phyloP scores from a whole-genome alignment of 2,329 filamentous ascomycete species.

The Ilyonectria robusta region DNA sequence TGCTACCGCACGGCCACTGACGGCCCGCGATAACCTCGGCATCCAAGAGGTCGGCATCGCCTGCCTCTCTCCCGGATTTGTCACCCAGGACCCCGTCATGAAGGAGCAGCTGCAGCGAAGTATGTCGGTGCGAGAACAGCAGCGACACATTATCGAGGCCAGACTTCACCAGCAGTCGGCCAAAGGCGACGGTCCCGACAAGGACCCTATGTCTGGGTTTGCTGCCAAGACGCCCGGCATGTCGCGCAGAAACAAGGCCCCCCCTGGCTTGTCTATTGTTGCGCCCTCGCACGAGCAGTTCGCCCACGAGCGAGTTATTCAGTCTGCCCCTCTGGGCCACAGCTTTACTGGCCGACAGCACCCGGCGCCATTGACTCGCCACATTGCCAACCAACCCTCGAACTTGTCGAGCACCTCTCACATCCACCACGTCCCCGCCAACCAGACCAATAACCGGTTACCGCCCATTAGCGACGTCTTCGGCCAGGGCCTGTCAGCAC shows the following conservation, averaged over 20 bases:
- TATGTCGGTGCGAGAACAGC: conserved; percentile 92
- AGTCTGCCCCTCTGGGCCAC: conserved; percentile 94
- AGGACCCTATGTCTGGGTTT: conserved; percentile 65
- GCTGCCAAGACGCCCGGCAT: conserved; percentile 81
- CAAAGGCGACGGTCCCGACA: conserved; percentile 77
- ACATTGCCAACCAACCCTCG: conserved; percentile 85
- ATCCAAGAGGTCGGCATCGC: conserved; percentile 96
- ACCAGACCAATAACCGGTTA: conserved; percentile 90
- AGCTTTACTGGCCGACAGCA: conserved; percentile 94
- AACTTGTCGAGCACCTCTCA: conserved; percentile 88
- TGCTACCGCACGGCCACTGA: conserved; percentile 80
- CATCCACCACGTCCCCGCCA: conserved; percentile 90
- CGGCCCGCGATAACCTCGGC: conserved; percentile 81
- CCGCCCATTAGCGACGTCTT: conserved; percentile 97
- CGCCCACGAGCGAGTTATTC: conserved; percentile 93
- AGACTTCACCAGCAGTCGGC: conserved; percentile 90
- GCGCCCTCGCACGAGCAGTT: conserved; percentile 93
- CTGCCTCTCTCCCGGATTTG: conserved; percentile 94
- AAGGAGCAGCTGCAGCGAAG: conserved; percentile 95
- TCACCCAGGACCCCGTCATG: conserved; percentile 97
- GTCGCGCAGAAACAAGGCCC: conserved; percentile 82
- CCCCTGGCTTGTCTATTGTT: conserved; percentile 93
- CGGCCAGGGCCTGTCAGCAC: conserved; percentile 79
- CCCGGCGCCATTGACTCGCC: conserved; percentile 81
- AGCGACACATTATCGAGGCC: conserved; percentile 94